Conservation (phyloP, 345 rosid species). For the Capsella bursapastoris region DNA sequence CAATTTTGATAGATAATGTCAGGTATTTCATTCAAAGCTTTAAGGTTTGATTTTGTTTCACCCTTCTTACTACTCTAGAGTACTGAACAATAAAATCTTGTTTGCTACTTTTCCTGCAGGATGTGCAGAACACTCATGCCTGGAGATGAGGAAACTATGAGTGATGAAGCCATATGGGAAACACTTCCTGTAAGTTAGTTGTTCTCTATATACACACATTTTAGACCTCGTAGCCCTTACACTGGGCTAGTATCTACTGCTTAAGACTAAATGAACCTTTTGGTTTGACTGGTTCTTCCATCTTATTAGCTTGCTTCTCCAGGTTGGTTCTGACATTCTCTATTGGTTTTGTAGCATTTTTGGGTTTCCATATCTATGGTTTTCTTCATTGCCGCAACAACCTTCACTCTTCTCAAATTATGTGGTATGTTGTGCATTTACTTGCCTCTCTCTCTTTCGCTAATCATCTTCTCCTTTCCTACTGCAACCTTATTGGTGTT, state of each 20-base stretch:
- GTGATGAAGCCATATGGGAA: constrained; percentile 95
- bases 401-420: constrained; percentile 85
- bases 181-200: constrained; percentile 80
- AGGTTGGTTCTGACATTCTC: constrained; percentile 38
- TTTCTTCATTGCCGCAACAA: constrained; percentile 87
- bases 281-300: constrained; percentile 12
- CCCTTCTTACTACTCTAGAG: constrained; percentile 20
- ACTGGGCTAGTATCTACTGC: neutral
- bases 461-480: neutral
- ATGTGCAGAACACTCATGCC: constrained; percentile 94
- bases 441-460: neutral
- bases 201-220: neutral
- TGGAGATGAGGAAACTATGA: constrained; percentile 93
- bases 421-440: constrained; percentile 60
- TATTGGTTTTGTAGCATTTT: constrained; percentile 71
- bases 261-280: neutral
- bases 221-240: neutral
- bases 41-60: constrained; percentile 20
- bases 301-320: constrained; percentile 8
- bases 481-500: neutral
- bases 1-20: constrained; percentile 83
- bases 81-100: neutral
- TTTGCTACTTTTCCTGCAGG: constrained; percentile 47
- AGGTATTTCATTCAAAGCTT: constrained; percentile 55
- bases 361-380: constrained; percentile 95